Evolutionary conservation across 2,329 filamentous ascomycete species (phyloP).

Genomic region (Hymenoscyphus linearis): DNA sequence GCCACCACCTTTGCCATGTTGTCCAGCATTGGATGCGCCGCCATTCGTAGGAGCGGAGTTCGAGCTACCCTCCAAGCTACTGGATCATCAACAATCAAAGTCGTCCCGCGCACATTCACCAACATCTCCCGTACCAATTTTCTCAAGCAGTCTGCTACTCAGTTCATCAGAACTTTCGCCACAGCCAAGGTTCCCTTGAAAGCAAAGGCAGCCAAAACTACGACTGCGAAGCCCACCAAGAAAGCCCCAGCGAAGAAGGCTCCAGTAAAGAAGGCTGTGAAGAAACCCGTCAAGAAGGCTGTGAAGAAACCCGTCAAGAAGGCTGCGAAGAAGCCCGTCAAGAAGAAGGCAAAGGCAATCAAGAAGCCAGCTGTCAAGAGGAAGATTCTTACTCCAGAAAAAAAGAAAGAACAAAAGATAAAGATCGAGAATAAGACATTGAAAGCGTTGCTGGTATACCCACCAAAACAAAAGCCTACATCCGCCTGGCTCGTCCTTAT

Average conservation of each 20-base stretch:
- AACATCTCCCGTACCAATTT: not conserved
- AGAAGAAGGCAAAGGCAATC: conserved; percentile 28
- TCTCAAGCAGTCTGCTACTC: conserved; percentile 5
- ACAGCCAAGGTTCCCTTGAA: conserved; percentile 15
- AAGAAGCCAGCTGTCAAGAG: conserved; percentile 19
- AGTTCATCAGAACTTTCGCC: conserved; percentile 20
- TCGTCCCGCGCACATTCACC: conserved; percentile 1
- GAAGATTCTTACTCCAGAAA: conserved; percentile 32
- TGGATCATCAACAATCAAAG: conserved; percentile 25
- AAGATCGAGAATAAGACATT: conserved; percentile 26
- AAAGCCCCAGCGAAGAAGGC: conserved; percentile 2
- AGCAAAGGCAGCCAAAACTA: conserved; percentile 12
- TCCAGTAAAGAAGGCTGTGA: conserved; percentile 4
- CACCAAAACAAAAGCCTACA: conserved; percentile 34
- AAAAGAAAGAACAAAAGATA: conserved; percentile 30
- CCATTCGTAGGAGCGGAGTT: conserved; percentile 24
- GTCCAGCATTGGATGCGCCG: conserved; percentile 29
- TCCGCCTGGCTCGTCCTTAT: conserved; percentile 21
- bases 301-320: conserved; percentile 9
- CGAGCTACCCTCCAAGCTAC: conserved; percentile 24
- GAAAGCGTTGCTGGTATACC: conserved; percentile 17
- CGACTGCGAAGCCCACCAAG: conserved; percentile 7
- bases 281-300: conserved; percentile 2
- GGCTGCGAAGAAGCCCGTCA: conserved; percentile 23
- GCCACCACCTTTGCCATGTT: conserved; percentile 25